Conservation (phyloP, 352 stramenopile species). For the Pythium aquatile region DNA sequence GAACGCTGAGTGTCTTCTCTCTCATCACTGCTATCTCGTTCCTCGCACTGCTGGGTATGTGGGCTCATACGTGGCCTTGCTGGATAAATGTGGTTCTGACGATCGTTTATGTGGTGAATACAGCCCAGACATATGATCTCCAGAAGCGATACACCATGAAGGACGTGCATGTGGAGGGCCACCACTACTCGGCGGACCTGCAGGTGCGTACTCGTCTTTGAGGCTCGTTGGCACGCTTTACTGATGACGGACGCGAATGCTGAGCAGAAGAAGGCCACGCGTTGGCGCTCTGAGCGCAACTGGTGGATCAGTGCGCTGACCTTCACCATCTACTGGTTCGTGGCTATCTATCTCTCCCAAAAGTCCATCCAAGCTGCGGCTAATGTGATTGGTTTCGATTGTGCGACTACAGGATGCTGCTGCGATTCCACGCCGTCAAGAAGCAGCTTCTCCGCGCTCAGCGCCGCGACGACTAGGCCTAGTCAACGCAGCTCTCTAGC, state of each 20-base stretch:
- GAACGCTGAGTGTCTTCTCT: slow-evolving; percentile 67
- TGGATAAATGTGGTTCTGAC: background rate
- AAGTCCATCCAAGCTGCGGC: background rate
- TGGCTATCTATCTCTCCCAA: background rate
- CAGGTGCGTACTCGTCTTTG: slow-evolving; percentile 34
- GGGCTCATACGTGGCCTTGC: background rate
- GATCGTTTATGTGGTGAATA: background rate
- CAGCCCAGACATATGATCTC: slow-evolving; percentile 75
- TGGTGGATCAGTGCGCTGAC: slow-evolving; percentile 86
- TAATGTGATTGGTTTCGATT: slow-evolving; percentile 4
- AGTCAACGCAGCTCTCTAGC: background rate
- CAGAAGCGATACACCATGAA: slow-evolving; percentile 68
- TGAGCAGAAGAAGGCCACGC: slow-evolving; percentile 63
- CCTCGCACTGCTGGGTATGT: slow-evolving; percentile 45
- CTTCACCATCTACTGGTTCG: slow-evolving; percentile 84
- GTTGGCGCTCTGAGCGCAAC: slow-evolving; percentile 77
- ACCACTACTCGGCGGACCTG: slow-evolving; percentile 76
- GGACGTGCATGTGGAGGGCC: slow-evolving; percentile 27
- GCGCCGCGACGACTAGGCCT: slow-evolving; percentile 56
- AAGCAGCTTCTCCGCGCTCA: slow-evolving; percentile 70
- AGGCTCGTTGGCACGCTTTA: background rate
- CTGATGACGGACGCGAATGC: background rate
- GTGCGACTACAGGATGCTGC: slow-evolving; percentile 54
- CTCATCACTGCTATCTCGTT: slow-evolving; percentile 78
- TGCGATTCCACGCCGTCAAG: slow-evolving; percentile 79